A percentile compares a stretch with the other conserved stretches of the same genome.
Evolutionary conservation across 768 basidiomycete genomes (phyloP).

Genomic region (Hericium rajendrae): DNA sequence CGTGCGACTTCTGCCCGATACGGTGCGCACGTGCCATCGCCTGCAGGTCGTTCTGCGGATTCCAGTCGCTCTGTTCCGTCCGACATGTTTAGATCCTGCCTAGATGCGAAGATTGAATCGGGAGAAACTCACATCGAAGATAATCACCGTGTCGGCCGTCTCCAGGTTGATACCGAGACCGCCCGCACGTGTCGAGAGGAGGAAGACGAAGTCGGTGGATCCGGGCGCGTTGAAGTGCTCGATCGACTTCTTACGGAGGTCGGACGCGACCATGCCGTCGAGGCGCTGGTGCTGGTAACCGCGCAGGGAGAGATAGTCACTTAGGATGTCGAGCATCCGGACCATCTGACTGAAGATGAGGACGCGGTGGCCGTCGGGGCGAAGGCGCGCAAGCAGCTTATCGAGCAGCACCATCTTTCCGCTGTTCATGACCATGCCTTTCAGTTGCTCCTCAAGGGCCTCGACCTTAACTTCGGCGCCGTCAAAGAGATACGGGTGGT

Average conservation of each 20-base stretch:
- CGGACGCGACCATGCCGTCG: constrained; percentile 92
- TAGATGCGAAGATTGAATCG: neutral
- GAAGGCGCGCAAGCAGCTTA: constrained; percentile 85
- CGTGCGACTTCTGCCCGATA: constrained; percentile 97
- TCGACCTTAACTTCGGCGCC: constrained; percentile 70
- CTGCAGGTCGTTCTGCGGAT: constrained; percentile 96
- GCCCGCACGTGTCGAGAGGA: constrained; percentile 93
- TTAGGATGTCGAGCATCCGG: constrained; percentile 95
- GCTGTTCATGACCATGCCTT: constrained; percentile 96
- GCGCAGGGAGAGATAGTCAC: constrained; percentile 88
- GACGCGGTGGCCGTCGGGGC: constrained; percentile 90
- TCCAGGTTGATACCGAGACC: constrained; percentile 98
- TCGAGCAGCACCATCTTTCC: constrained; percentile 98
- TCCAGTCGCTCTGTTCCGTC: constrained; percentile 80
- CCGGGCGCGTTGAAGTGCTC: constrained; percentile 93
- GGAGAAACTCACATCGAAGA: constrained; percentile 74
- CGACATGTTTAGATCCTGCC: constrained; percentile 13
- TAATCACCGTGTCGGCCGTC: constrained; percentile 97
- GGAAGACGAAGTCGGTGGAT: constrained; percentile 92
- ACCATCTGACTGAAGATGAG: constrained; percentile 99
- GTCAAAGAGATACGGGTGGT: constrained; percentile 96
- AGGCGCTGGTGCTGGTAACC: constrained; percentile 90
- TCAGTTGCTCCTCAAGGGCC: constrained; percentile 73
- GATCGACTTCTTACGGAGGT: constrained; percentile 89
- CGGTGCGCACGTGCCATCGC: constrained; percentile 99